Evolutionary conservation across 2,329 filamentous ascomycete genomes (phyloP).

Genomic region (Pseudocercospora fijiensis): DNA sequence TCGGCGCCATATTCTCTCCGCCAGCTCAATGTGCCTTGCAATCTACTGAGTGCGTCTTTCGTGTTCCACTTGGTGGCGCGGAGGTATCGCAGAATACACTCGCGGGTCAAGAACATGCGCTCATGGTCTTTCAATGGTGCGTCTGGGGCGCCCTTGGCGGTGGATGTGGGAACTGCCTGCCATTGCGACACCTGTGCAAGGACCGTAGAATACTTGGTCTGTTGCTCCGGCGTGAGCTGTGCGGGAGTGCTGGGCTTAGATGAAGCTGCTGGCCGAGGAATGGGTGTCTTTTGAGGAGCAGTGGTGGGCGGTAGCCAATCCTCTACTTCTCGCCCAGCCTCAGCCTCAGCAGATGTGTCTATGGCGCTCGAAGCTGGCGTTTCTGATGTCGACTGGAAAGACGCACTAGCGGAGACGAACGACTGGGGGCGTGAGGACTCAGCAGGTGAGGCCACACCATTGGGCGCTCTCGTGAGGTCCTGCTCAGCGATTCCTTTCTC

Average conservation of each 20-base stretch:
- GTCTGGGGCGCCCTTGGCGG: constrained; percentile 56
- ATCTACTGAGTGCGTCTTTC: constrained; percentile 71
- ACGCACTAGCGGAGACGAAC: constrained; percentile 27
- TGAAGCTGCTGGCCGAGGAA: constrained; percentile 43
- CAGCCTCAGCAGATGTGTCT: constrained; percentile 28
- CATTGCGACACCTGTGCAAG: constrained; percentile 69
- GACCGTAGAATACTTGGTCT: constrained; percentile 76
- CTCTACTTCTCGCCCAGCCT: constrained; percentile 25
- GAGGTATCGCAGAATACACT: constrained; percentile 89
- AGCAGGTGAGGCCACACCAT: constrained; percentile 3
- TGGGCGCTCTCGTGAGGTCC: constrained; percentile 4
- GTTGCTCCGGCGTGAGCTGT: constrained; percentile 71
- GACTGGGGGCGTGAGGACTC: constrained; percentile 28
- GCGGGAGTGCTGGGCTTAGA: constrained; percentile 57
- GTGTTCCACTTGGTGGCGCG: constrained; percentile 89
- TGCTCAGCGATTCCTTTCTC: constrained; percentile 3
- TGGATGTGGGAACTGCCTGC: constrained; percentile 66
- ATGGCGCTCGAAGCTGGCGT: constrained; percentile 18
- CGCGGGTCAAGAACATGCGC: constrained; percentile 84
- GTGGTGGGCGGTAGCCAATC: constrained; percentile 32
- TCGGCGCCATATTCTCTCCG: constrained; percentile 84
- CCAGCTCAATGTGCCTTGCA: constrained; percentile 81
- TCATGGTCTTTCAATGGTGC: constrained; percentile 74
- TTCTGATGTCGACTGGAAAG: constrained; percentile 30
- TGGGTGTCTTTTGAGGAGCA: constrained; percentile 37